Conservation (phyloP, 176 grass and related monocot species). For the Typha latifolia region DNA sequence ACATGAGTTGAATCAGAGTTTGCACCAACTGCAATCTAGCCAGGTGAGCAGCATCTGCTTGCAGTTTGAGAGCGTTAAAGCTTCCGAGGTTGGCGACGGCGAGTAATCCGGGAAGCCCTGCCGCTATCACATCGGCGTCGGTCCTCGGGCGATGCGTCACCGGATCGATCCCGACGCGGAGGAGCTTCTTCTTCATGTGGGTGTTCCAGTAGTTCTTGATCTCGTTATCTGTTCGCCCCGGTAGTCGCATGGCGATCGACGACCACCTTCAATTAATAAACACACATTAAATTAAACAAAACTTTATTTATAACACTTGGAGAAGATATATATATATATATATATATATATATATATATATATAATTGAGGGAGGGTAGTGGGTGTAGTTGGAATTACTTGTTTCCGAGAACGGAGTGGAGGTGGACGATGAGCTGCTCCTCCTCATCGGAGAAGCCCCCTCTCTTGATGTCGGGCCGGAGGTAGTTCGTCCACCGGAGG, state of each 20-base stretch:
- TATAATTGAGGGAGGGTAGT: not conserved
- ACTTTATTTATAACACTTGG: no score
- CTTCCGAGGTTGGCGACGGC: slow-evolving; percentile 11
- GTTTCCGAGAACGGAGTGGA: slow-evolving; percentile 65
- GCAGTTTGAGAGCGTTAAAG: slow-evolving; percentile 36
- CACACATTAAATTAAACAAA: no score
- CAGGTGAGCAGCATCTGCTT: slow-evolving; percentile 36
- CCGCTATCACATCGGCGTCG: slow-evolving; percentile 40
- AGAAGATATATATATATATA: not conserved
- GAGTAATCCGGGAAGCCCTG: slow-evolving; percentile 32
- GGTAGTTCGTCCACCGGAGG: slow-evolving; percentile 95
- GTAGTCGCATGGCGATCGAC: slow-evolving; percentile 47
- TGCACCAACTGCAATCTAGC: slow-evolving; percentile 52
- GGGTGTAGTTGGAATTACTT: slow-evolving; percentile 24
- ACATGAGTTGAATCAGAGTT: slow-evolving; percentile 44
- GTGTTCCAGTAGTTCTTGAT: slow-evolving; percentile 99
- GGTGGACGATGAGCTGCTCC: slow-evolving; percentile 71
- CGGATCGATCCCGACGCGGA: slow-evolving; percentile 68
- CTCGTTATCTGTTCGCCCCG: slow-evolving; percentile 75
- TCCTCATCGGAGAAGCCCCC: slow-evolving; percentile 71
- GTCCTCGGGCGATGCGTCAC: slow-evolving; percentile 65
- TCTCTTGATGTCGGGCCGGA: slow-evolving; percentile 84
- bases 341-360: not conserved
- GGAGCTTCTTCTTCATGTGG: slow-evolving; percentile 75
- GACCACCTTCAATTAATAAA: slow-evolving; percentile 45